Evolutionary conservation across 2,329 filamentous ascomycete species (phyloP), one percentile per base, ranked within the genome.

Genomic region (Pseudopyrenochaeta lycopersici): DNA sequence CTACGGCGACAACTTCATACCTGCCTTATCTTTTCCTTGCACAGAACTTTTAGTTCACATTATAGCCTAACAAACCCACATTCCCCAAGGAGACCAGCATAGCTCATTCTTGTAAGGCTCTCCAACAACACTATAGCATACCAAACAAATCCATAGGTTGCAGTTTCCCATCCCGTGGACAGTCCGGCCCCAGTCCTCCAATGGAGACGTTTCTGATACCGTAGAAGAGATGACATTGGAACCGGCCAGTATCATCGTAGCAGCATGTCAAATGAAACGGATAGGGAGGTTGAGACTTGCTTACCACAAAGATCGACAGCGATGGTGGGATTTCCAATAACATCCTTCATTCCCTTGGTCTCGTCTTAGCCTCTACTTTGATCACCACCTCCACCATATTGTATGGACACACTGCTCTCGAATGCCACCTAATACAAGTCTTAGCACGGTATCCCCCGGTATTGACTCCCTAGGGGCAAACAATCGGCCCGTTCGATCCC

Each of bases 151-250:
- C n/a, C n/a, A n/a, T n/a, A n/a, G n/a, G n/a, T n/a, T n/a, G n/a
- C n/a, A n/a, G n/a, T n/a, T 27, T 27, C 9, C 9, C 23, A 5
- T 27, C 23, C 23, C 23, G 23, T 9, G 9, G 6, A 2, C 11
- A 23, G 4, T 10, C 12, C 18, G 3, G 20, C 36, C 17, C 36
- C 18, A n/a, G 3, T 12, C 17, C 14, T 2, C 21, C 7, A 6
- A 5, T 15, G 20, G 12, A 1, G 17, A 20, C 17, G 56, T 43
- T 29, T 60, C 56, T 6, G 40, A 46, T 17, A 60, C 56, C 2
- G 56, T 56, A 39, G 53, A 56, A 47, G 56, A 60, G 47, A 56
- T 17, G 39, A 51, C 33, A 30, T 20, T 1, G 49, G 36, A 15
- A 15, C 15, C 2, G 53, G 35, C 2, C 42, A 52, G n/a, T 23